phyloP scores from a whole-genome alignment of 2,329 filamentous ascomycete genomes.

The Xylogone sp. region DNA sequence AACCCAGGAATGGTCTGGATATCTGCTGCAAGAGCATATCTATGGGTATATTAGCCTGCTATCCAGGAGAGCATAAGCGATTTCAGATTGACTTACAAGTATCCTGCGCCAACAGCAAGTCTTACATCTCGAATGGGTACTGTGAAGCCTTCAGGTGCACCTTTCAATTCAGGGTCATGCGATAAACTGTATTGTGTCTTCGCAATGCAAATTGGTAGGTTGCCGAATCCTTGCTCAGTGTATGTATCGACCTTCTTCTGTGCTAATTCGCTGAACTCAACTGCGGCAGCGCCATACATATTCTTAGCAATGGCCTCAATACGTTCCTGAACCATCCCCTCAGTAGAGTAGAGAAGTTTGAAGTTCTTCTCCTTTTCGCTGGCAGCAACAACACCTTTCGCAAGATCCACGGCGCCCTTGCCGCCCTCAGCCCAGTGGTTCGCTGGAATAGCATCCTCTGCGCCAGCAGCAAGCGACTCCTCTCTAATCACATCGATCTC shows the following conservation, averaged over 20 bases:
- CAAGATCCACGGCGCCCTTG: slow-evolving; percentile 82
- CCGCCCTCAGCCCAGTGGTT: slow-evolving; percentile 98
- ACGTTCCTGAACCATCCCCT: slow-evolving; percentile 78
- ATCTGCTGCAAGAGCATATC: slow-evolving; percentile 90
- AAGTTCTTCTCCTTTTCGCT: slow-evolving; percentile 82
- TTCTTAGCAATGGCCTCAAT: slow-evolving; percentile 86
- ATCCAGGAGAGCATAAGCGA: neutral
- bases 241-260: slow-evolving; percentile 97
- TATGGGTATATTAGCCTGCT: slow-evolving; percentile 36
- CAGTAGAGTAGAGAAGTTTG: slow-evolving; percentile 78
- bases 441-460: slow-evolving; percentile 87
- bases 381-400: slow-evolving; percentile 79
- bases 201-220: slow-evolving; percentile 92
- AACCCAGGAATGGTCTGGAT: slow-evolving; percentile 98
- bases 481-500: slow-evolving; percentile 87
- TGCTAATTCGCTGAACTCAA: slow-evolving; percentile 91
- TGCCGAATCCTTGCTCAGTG: slow-evolving; percentile 84
- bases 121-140: slow-evolving; percentile 92
- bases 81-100: slow-evolving; percentile 59
- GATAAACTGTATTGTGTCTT: slow-evolving; percentile 98
- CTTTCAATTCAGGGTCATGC: slow-evolving; percentile 90
- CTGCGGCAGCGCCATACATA: slow-evolving; percentile 89
- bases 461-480: slow-evolving; percentile 86
- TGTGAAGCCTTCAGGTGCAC: slow-evolving; percentile 89
- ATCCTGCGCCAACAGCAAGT: slow-evolving; percentile 90